Conservation (phyloP, 2,329 filamentous ascomycete genomes). For the Fusarium papillatum region DNA sequence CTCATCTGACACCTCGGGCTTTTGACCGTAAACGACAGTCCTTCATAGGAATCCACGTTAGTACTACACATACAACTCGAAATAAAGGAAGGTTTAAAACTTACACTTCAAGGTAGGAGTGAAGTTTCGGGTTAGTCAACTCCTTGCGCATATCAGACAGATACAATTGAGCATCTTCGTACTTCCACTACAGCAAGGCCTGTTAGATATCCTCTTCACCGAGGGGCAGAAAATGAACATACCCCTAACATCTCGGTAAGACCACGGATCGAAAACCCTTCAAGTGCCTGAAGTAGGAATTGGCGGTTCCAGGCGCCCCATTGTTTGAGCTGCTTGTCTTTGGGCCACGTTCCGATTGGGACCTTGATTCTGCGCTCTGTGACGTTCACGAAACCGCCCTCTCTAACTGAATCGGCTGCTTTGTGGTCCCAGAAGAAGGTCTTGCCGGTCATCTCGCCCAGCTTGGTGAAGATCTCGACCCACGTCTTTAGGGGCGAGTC, state of each 20-base stretch:
- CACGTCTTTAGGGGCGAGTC: slow-evolving; percentile 28
- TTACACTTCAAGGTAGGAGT: slow-evolving; percentile 1
- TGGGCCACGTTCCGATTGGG: slow-evolving; percentile 22
- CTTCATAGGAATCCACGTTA: neutral
- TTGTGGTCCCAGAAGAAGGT: slow-evolving; percentile 26
- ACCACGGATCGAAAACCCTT: slow-evolving; percentile 28
- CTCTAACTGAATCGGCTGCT: slow-evolving; percentile 9
- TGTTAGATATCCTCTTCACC: no score
- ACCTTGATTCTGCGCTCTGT: slow-evolving; percentile 25
- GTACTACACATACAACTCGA: no score
- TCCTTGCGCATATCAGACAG: neutral
- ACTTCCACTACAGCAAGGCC: neutral
- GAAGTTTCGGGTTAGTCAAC: neutral
- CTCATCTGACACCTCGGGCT: no score
- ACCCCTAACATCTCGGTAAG: slow-evolving; percentile 22
- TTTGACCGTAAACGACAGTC: neutral
- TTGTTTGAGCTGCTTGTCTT: slow-evolving; percentile 27
- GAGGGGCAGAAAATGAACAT: no score
- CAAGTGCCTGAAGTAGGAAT: slow-evolving; percentile 18
- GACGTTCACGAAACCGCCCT: slow-evolving; percentile 16
- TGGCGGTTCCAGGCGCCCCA: slow-evolving; percentile 34
- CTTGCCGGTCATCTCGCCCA: slow-evolving; percentile 22
- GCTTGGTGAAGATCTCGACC: slow-evolving; percentile 18
- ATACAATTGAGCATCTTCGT: neutral
- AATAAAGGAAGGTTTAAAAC: neutral